A percentile compares a stretch with the other conserved stretches of the same genome.
These are phyloP conservation scores for Carnegiea gigantea DNA, from an alignment of 179 eudicot genomes.

Conservation along the genomic window DNA sequence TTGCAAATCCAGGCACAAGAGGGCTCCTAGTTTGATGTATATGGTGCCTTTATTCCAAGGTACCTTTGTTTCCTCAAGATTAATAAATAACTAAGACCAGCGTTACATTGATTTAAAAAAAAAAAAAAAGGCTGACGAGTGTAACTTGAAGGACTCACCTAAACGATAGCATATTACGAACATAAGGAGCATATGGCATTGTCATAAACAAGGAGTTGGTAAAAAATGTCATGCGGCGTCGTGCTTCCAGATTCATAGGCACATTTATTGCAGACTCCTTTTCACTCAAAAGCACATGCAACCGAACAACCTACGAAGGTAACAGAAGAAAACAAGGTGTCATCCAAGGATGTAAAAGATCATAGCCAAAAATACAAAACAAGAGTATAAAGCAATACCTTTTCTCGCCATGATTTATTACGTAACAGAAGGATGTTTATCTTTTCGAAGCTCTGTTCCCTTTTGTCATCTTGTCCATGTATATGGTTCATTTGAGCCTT, in stretches of 20 bases:
- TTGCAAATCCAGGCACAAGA: background rate
- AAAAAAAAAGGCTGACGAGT: background rate
- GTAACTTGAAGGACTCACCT: slow-evolving; percentile 52
- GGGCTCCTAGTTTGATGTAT: background rate
- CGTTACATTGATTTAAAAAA: background rate
- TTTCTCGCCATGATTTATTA: slow-evolving; percentile 72
- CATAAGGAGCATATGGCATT: slow-evolving; percentile 96
- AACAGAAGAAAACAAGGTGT: background rate
- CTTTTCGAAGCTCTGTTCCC: slow-evolving; percentile 73
- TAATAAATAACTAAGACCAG: background rate
- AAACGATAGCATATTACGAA: slow-evolving; percentile 96
- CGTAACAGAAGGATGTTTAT: slow-evolving; percentile 49
- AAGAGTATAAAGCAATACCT: slow-evolving; percentile 40
- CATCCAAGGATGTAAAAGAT: background rate
- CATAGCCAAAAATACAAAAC: background rate
- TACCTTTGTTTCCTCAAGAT: background rate
- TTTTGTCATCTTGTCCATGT: slow-evolving; percentile 40
- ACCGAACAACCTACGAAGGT: slow-evolving; percentile 65
- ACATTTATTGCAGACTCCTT: slow-evolving; percentile 98
- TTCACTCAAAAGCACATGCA: slow-evolving; percentile 80
- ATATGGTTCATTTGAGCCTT: slow-evolving; percentile 35
- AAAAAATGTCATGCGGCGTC: slow-evolving; percentile 94
- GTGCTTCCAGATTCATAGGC: slow-evolving; percentile 97
- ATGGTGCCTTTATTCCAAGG: background rate
- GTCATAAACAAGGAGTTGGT: slow-evolving; percentile 96